A percentile compares a stretch with the other conserved stretches of the same genome.
These are phyloP conservation scores for Blastocystis sp. DNA, from an alignment of 352 stramenopile genomes.

Conservation along the genomic window DNA sequence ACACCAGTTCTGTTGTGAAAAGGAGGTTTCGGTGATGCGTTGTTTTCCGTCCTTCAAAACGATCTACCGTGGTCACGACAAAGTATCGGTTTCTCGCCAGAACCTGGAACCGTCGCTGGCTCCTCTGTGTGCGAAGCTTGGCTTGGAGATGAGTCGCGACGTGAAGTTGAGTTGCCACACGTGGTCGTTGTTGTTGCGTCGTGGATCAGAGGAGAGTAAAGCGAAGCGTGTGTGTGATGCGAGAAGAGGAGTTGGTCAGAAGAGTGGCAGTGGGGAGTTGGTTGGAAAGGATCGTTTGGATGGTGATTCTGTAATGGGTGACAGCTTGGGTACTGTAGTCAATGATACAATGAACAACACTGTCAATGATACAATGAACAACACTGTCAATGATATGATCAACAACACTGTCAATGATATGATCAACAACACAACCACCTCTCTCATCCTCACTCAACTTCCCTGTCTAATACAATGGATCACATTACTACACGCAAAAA, in stretches of 20 bases:
- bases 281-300: no score
- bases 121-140: neutral
- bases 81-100: conserved; percentile 11
- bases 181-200: neutral
- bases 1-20: conserved; percentile 40
- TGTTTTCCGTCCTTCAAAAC: neutral
- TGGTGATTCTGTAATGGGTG: no score
- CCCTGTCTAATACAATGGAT: neutral
- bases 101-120: neutral
- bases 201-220: neutral
- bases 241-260: neutral
- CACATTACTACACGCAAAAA: neutral
- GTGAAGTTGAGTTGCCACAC: conserved; percentile 50
- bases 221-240: neutral
- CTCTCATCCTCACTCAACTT: conserved; percentile 25
- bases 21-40: neutral
- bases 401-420: no score
- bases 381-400: no score
- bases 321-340: no score
- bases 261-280: no score
- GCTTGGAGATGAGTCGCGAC: conserved; percentile 25
- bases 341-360: no score
- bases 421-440: neutral
- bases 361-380: no score
- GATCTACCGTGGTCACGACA: conserved; percentile 10